phyloP scores from a whole-genome alignment of 306 rosid genomes.

The Carpinus fangiana region DNA sequence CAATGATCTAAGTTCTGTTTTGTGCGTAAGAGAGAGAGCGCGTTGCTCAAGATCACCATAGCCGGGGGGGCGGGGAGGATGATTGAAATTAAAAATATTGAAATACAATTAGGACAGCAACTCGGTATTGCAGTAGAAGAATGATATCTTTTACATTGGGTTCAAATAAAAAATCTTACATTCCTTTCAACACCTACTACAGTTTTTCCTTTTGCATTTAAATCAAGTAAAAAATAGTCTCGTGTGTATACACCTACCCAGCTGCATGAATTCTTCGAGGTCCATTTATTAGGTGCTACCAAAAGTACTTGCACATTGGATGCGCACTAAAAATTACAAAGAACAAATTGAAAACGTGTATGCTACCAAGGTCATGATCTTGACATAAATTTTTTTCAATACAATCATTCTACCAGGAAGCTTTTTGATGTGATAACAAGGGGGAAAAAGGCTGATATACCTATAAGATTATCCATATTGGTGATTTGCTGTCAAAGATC shows the following conservation, averaged over 20 bases:
- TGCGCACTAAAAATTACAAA: background rate
- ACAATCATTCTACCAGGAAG: background rate
- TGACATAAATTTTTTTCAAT: background rate
- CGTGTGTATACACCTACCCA: background rate
- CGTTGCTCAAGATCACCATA: background rate
- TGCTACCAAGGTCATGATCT: background rate
- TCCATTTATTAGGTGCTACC: background rate
- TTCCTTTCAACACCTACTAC: background rate
- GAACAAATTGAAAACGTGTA: background rate
- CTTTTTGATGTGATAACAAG: background rate
- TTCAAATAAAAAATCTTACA: background rate
- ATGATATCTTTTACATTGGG: background rate
- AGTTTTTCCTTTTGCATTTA: background rate
- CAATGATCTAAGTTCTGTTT: background rate
- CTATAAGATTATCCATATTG: background rate
- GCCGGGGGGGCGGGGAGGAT: background rate
- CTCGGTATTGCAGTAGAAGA: background rate
- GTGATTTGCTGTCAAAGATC: background rate
- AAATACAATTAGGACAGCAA: background rate
- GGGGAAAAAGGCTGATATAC: background rate
- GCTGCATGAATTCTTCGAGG: background rate
- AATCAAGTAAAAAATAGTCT: background rate
- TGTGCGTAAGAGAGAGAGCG: background rate
- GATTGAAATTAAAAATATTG: background rate
- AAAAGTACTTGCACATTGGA: background rate